Conservation (phyloP, 176 grass and related monocot genomes). For the Calamus simplicifolius region DNA sequence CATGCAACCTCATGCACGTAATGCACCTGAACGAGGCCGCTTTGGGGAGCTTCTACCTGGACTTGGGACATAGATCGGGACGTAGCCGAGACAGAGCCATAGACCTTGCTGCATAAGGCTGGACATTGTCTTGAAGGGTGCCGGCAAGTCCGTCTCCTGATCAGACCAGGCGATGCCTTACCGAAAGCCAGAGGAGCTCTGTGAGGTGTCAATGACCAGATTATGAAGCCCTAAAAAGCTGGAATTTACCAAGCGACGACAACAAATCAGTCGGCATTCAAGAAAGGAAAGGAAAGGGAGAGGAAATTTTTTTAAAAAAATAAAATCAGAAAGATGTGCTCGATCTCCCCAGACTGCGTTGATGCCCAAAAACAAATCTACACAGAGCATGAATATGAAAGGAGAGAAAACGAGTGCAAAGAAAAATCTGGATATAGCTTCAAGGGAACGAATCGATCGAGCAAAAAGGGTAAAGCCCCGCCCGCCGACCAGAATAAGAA, state of each 20-base stretch:
- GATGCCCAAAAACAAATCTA: background rate
- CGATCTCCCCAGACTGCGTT: background rate
- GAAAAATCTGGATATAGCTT: conserved; percentile 50
- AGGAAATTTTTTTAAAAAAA: too few species aligned
- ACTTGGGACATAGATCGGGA: too few species aligned
- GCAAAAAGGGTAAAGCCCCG: conserved; percentile 25
- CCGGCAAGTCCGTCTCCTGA: too few species aligned
- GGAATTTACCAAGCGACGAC: background rate
- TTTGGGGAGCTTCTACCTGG: too few species aligned
- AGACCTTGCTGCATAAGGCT: too few species aligned
- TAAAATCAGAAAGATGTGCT: background rate
- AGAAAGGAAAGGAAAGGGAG: background rate
- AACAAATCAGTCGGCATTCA: background rate
- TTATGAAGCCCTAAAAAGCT: conserved; percentile 33
- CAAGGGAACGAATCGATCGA: conserved; percentile 69
- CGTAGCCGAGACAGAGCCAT: too few species aligned
- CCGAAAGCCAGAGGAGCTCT: too few species aligned
- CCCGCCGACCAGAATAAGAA: conserved; percentile 74
- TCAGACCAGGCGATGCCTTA: too few species aligned
- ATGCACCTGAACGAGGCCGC: too few species aligned
- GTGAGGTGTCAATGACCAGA: conserved; percentile 57
- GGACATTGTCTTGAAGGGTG: too few species aligned
- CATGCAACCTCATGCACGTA: too few species aligned
- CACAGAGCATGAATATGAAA: conserved; percentile 10
- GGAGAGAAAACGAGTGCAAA: conserved; percentile 37